Evolutionary conservation across 306 rosid species (phyloP).

Genomic region (apple (Malus domestica)): DNA sequence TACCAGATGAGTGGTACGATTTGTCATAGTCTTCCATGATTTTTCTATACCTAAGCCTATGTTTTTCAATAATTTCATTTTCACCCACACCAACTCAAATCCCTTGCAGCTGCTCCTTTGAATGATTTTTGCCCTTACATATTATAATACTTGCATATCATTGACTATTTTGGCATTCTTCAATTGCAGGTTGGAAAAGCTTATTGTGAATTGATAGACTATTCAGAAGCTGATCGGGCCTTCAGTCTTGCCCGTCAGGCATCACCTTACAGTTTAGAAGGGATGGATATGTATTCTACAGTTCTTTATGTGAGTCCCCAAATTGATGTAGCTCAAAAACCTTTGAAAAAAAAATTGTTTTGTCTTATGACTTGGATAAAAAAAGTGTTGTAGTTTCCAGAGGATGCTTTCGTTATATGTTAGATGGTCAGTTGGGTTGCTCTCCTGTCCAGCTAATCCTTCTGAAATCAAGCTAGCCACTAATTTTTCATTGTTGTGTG

Average conservation of each 20-base stretch:
- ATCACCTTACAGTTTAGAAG: conserved; percentile 84
- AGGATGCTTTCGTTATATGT: neutral
- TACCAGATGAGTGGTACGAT: too few species aligned
- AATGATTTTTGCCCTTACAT: neutral
- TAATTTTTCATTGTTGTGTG: neutral
- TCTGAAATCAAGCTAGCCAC: neutral
- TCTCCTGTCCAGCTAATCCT: neutral
- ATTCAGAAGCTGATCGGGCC: conserved; percentile 82
- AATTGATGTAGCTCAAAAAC: neutral
- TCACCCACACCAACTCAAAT: neutral
- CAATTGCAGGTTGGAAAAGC: conserved; percentile 84
- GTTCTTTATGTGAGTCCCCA: conserved; percentile 84
- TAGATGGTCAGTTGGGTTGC: conserved; percentile 1
- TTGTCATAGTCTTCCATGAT: neutral
- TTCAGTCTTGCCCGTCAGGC: conserved; percentile 76
- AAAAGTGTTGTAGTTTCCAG: neutral
- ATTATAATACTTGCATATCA: neutral
- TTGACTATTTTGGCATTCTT: conserved; percentile 15
- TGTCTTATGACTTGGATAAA: neutral
- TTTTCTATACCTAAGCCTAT: neutral
- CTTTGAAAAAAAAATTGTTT: neutral
- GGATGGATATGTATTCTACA: conserved; percentile 94
- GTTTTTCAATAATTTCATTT: neutral
- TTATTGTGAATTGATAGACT: conserved; percentile 82
- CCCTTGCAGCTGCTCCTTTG: neutral